phyloP scores from a whole-genome alignment of 495 filamentous ascomycete species.

The Xylaria scruposa region DNA sequence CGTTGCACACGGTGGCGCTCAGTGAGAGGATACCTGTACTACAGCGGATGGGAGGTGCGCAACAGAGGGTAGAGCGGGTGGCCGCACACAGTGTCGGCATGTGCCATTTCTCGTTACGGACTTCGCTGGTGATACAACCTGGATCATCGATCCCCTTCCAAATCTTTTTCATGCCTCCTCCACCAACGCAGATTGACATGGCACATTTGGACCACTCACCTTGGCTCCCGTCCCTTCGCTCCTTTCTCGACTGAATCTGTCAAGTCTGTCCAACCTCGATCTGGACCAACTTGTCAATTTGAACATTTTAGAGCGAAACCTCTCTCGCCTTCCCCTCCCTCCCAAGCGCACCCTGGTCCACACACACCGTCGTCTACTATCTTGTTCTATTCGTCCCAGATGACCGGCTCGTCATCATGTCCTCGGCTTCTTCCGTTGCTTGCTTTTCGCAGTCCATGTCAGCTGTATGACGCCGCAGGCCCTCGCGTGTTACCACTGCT shows the following conservation, averaged over 20 bases:
- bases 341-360: not conserved
- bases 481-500: constrained; percentile 8
- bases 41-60: not conserved
- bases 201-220: not conserved
- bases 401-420: constrained; percentile 36
- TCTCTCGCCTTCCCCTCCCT: not conserved
- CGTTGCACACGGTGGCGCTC: constrained; percentile 1
- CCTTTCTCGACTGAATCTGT: not conserved
- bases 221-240: not conserved
- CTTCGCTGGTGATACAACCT: constrained; percentile 1
- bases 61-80: not conserved
- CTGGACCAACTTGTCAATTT: not conserved
- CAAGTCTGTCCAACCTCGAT: not conserved
- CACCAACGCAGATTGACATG: constrained; percentile 17
- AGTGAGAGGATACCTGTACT: not conserved
- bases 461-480: constrained; percentile 13
- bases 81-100: constrained; percentile 10
- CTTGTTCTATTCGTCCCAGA: constrained; percentile 29
- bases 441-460: constrained; percentile 23
- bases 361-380: constrained; percentile 7
- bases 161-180: constrained; percentile 21
- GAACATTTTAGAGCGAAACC: not conserved
- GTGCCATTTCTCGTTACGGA: not conserved
- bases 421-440: constrained; percentile 37
- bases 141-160: constrained; percentile 22